phyloP scores from a whole-genome alignment of 2,329 filamentous ascomycete genomes.

The Neoscytalidium dimidiatum region DNA sequence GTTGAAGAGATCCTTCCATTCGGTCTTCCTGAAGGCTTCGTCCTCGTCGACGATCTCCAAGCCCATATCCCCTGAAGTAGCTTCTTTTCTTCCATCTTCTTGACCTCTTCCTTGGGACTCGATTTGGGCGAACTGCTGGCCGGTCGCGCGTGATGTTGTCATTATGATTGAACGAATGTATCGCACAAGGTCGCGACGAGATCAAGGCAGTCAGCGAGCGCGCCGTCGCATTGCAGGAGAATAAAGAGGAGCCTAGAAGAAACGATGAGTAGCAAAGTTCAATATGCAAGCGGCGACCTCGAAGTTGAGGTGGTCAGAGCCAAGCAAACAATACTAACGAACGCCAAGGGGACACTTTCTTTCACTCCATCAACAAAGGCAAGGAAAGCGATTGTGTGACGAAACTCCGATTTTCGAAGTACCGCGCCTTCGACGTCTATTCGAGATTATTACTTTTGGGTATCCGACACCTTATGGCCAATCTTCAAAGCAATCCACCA shows the following conservation, averaged over 20 bases:
- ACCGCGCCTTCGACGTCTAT: not conserved
- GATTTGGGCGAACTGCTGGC: not conserved
- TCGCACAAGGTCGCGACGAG: not conserved
- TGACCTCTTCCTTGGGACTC: not conserved
- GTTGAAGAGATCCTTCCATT: constrained; percentile 65
- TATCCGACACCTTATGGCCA: not conserved
- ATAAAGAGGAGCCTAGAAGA: not conserved
- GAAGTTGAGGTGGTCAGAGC: not conserved
- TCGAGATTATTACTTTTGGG: not conserved
- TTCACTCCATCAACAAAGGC: constrained; percentile 19
- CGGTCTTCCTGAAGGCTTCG: constrained; percentile 26
- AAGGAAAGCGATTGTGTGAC: not conserved
- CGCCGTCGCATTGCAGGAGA: not conserved
- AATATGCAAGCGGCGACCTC: not conserved
- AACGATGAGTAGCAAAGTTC: not conserved
- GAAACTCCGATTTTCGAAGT: not conserved
- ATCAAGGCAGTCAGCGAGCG: not conserved
- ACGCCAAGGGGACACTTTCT: constrained; percentile 5
- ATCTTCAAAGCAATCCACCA: not conserved
- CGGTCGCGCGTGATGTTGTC: not conserved
- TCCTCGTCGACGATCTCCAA: constrained; percentile 16
- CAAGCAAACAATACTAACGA: constrained; percentile 16
- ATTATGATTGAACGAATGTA: not conserved
- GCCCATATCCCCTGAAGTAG: not conserved
- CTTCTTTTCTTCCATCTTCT: not conserved